These are phyloP conservation scores for Tympanopsis confertula DNA, from an alignment of 2,329 filamentous ascomycete species.

Conservation along the genomic window DNA sequence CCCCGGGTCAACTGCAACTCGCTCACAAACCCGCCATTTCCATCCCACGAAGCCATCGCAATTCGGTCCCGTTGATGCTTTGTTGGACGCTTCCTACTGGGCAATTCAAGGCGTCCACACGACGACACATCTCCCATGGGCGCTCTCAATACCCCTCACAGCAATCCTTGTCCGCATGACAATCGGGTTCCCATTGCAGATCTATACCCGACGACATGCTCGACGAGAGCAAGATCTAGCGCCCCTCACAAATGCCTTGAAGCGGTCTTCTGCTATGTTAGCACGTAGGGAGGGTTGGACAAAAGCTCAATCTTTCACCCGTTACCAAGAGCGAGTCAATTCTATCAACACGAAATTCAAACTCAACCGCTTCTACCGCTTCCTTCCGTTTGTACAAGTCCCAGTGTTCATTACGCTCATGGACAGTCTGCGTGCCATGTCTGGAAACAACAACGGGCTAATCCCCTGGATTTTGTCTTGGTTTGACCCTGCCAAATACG, in stretches of 20 bases:
- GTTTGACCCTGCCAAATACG: not conserved
- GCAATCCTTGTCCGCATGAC: not conserved
- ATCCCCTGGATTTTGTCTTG: not conserved
- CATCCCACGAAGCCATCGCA: not conserved
- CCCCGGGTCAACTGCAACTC: too few species aligned
- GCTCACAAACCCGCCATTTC: conserved; percentile 1
- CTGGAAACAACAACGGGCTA: not conserved
- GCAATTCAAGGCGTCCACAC: not conserved
- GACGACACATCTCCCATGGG: not conserved
- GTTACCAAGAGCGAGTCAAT: not conserved
- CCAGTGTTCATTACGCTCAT: not conserved
- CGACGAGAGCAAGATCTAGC: not conserved
- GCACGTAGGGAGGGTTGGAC: too few species aligned
- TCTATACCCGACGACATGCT: not conserved
- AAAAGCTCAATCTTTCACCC: not conserved
- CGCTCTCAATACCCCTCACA: not conserved
- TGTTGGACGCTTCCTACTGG: not conserved
- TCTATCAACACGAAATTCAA: too few species aligned
- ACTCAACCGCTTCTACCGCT: not conserved
- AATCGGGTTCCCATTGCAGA: not conserved
- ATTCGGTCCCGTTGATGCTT: not conserved
- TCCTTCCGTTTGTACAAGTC: not conserved
- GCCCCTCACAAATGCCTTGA: not conserved
- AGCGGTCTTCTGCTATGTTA: not conserved
- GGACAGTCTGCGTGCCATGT: not conserved